Percentiles rank a stretch among this genome's conserved stretches.
These are phyloP conservation scores for Starmerella vaccinii DNA, from an alignment of 805 yeast genomes.

Conservation along the genomic window DNA sequence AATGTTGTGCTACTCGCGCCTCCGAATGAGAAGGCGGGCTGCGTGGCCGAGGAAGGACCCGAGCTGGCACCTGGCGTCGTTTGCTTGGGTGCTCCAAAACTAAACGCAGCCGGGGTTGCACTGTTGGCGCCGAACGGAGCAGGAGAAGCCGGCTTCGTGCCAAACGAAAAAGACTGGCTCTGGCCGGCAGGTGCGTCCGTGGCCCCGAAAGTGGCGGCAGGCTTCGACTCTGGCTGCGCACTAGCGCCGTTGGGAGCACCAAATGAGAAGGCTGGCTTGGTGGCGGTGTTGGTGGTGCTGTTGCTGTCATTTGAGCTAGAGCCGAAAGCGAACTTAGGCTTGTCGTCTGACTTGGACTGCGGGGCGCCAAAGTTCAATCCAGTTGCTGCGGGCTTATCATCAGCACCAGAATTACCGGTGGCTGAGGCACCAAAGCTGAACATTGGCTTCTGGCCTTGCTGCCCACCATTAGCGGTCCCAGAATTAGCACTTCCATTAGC, in stretches of 20 bases:
- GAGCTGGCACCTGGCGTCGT: background rate
- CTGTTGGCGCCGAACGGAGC: background rate
- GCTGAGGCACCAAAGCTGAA: background rate
- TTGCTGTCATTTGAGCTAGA: background rate
- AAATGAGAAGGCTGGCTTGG: slow-evolving; percentile 12
- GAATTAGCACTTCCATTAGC: no score
- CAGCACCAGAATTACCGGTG: background rate
- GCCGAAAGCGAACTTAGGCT: background rate
- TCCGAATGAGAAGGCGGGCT: background rate
- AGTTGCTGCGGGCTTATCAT: background rate
- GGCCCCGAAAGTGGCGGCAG: background rate
- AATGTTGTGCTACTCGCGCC: background rate
- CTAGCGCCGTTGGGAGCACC: slow-evolving; percentile 5
- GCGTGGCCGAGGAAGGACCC: background rate
- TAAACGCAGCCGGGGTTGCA: background rate
- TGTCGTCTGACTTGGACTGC: background rate
- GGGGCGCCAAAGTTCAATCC: background rate
- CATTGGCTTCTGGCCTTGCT: background rate
- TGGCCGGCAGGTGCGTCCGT: background rate
- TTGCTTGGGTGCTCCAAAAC: background rate
- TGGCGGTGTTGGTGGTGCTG: no score
- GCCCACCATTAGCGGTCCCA: background rate
- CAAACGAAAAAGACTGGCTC: slow-evolving; percentile 12
- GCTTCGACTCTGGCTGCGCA: slow-evolving; percentile 1
- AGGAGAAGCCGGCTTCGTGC: slow-evolving; percentile 1